These are phyloP conservation scores for Chaetomium globosum DNA, from an alignment of 2,329 filamentous ascomycete genomes.

Conservation along the genomic window DNA sequence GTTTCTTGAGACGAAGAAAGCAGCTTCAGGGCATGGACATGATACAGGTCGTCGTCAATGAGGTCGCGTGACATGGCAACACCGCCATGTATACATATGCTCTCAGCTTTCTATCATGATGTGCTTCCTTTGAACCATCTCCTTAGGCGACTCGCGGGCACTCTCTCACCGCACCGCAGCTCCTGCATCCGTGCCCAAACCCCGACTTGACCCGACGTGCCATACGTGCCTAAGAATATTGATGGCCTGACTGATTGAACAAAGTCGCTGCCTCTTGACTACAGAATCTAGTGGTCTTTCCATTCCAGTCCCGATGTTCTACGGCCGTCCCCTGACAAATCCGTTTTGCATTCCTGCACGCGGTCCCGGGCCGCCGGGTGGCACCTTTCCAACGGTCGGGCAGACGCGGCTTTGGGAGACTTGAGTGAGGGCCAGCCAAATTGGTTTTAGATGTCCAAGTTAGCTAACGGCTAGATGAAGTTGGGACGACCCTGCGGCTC, in stretches of 20 bases:
- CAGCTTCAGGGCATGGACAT: not conserved
- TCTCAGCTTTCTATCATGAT: not conserved
- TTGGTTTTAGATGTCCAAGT: not conserved
- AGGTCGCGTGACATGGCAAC: not conserved
- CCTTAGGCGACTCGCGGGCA: not conserved
- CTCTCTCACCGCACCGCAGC: not conserved
- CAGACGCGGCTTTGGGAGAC: too few species aligned
- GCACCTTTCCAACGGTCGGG: too few species aligned
- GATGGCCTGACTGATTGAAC: not conserved
- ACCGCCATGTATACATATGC: not conserved
- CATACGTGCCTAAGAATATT: too few species aligned
- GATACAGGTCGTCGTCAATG: not conserved
- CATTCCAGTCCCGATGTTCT: too few species aligned
- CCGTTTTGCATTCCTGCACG: too few species aligned
- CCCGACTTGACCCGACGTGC: not conserved
- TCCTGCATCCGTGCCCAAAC: not conserved
- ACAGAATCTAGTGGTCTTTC: too few species aligned
- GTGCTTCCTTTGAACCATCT: not conserved
- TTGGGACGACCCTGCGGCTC: not conserved
- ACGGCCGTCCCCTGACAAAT: too few species aligned
- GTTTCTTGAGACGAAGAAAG: not conserved
- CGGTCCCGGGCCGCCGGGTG: too few species aligned
- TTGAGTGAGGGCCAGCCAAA: too few species aligned
- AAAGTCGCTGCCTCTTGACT: too few species aligned
- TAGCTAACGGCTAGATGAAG: not conserved